Evolutionary conservation across 2,329 filamentous ascomycete genomes (phyloP), one percentile per base, ranked within the genome.

Genomic region (Trichoderma sp.): DNA sequence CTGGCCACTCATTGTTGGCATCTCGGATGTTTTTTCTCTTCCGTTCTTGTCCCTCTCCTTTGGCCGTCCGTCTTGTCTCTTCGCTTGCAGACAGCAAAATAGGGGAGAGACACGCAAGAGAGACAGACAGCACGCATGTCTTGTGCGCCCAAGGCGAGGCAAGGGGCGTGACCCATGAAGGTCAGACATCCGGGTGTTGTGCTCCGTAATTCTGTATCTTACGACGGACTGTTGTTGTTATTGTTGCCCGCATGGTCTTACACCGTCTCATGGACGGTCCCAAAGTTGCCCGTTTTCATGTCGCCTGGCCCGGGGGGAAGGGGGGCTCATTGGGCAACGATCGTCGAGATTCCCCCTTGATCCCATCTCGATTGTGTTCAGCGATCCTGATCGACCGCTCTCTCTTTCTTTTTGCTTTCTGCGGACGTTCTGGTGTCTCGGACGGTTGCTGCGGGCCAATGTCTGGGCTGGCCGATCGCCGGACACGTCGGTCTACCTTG

Each of bases 321-420:
- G n/a, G 28, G n/a, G n/a, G 21, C n/a, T 45, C 30, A 30, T 55
- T 56, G 60, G 50, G 60, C 44, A 28, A 48, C 41, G 60, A 63
- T 63, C 60, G 17, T 17, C 51, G 28, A 41, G 34, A 39, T 39
- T 14, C 60, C 43, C 60, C 60, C 60, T 43, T 63, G 60, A 63
- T 63, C 28, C 34, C 50, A 63, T 63, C 60, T 48, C 43, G 60
- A 63, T 63, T n/a, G 39, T 39, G 47, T 3, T 10, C 28, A 50
- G 44, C 28, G 63, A 64, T 64, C 63, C 55, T 64, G 54, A 64
- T 59, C 63, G 54, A 52, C 63, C 55, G 45, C 45, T 51, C 34
- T 28, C 26, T 28, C 7, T 1, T 51, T 44, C 28, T 19, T 39
- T 51, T 24, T 30, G 28, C 63, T 26, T 39, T 58, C 34, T 50